Conservation (phyloP, 805 yeast genomes). For the Saccharomycopsis schoenii region DNA sequence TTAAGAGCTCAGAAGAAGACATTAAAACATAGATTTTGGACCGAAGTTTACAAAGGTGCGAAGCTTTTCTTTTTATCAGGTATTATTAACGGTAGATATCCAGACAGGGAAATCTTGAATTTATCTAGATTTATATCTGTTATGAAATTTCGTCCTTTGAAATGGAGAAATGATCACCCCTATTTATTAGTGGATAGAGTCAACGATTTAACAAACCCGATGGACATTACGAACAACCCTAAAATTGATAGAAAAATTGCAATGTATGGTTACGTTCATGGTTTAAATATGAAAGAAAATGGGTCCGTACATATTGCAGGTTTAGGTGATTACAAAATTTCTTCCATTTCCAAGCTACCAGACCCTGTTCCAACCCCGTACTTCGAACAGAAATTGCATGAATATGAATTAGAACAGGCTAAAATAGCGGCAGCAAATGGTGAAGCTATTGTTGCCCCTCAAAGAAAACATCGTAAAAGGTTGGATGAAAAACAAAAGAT, state of each 20-base stretch:
- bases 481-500: constrained; percentile 89
- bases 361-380: constrained; percentile 99
- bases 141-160: constrained; percentile 97
- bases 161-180: constrained; percentile 99
- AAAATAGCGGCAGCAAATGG: constrained; percentile 58
- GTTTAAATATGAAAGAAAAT: constrained; percentile 64
- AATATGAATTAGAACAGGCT: constrained; percentile 62
- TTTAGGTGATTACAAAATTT: constrained; percentile 76
- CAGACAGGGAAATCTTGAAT: constrained; percentile 91
- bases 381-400: constrained; percentile 78
- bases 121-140: constrained; percentile 87
- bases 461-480: constrained; percentile 58
- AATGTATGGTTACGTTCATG: constrained; percentile 88
- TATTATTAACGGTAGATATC: constrained; percentile 93
- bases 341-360: constrained; percentile 77
- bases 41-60: constrained; percentile 98
- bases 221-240: constrained; percentile 53
- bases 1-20: constrained; percentile 85
- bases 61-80: constrained; percentile 90
- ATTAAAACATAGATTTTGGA: constrained; percentile 93
- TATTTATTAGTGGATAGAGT: constrained; percentile 84
- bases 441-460: constrained; percentile 33
- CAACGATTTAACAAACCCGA: constrained; percentile 91
- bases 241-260: constrained; percentile 87
- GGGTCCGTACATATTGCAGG: constrained; percentile 92